Evolutionary conservation across 208 protist species (phyloP).

Genomic region (Trichomonas vaginalis): DNA sequence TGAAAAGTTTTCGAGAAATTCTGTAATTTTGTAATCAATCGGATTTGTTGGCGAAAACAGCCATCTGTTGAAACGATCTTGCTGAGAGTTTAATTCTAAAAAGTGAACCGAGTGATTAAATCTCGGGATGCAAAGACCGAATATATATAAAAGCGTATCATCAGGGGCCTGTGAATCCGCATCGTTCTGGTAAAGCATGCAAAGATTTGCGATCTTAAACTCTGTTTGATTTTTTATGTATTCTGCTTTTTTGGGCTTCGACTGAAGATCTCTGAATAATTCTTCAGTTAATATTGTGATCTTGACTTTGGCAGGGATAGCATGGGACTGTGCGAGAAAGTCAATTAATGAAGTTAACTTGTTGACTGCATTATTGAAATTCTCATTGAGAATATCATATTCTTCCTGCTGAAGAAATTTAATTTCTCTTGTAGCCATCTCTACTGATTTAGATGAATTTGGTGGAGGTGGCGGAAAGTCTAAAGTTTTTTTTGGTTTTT

Average conservation of each 20-base stretch:
- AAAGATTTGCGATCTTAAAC: neutral
- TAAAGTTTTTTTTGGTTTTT: neutral
- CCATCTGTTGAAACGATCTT: neutral
- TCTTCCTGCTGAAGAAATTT: neutral
- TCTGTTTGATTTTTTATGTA: neutral
- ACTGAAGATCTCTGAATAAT: neutral
- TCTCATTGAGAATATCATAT: neutral
- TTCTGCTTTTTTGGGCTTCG: neutral
- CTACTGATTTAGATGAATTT: neutral
- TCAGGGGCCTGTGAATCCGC: neutral
- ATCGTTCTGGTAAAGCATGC: neutral
- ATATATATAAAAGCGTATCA: neutral
- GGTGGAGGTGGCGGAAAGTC: neutral
- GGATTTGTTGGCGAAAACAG: neutral
- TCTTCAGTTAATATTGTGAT: neutral
- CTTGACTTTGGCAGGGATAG: neutral
- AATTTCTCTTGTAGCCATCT: neutral
- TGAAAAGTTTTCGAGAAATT: neutral
- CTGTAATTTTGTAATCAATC: neutral
- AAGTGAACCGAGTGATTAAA: neutral
- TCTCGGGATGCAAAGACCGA: neutral
- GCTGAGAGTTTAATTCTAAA: neutral
- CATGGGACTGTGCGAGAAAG: neutral
- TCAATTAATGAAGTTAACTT: neutral
- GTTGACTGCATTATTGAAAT: neutral